Base-by-base conservation (phyloP, 805 yeast genomes). In the Torulaspora microellipsoides region DNA sequence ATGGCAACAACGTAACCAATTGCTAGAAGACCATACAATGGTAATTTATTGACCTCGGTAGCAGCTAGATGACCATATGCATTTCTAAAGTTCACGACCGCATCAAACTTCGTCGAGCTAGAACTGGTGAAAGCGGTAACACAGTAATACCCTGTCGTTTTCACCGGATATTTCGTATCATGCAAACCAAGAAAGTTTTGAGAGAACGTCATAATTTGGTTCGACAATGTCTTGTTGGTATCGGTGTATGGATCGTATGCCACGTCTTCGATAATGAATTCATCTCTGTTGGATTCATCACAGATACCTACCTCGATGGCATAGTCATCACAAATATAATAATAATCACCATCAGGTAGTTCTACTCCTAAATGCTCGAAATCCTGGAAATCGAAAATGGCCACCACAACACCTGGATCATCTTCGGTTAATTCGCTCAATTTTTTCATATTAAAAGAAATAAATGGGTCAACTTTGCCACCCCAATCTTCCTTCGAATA, bases 21-120 rank as follows among this genome's bases (percentile, higher is more conserved):
- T 1, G 96, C 86, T 57, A 88, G 72, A 12, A 85, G 76, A 1
- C 96, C 97, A 62, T 88, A 93, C 20, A 88, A 78, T 9, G 96
- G 88, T 49, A 93, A 73, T 56, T 90, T 87, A 25, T 98, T 96
- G 53, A 87, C 83, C 62, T 93, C 95, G 29, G 90, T 72, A 4
- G 95, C 99, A 27, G 95, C 78, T 45, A 93, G 70, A 47, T 86
- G 77, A 45, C 99, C 99, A 65, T 77, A 93, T 3, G 98, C 85
- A 67, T 90, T 93, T 69, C 88, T 93, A 67, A 87, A 93, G 55
- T 82, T 83, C 34, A 84, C 83, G n/a, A 68, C 65, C 12, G 91
- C 85, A 39, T 72, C 64, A 65, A 82, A 93, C 15, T 69, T 70
- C 9, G 67, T 62, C 13, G 58, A 51, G 37, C 60, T 60, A 13